These are phyloP conservation scores for Kwoniella sp. DNA, from an alignment of 768 basidiomycete genomes.

Conservation along the genomic window DNA sequence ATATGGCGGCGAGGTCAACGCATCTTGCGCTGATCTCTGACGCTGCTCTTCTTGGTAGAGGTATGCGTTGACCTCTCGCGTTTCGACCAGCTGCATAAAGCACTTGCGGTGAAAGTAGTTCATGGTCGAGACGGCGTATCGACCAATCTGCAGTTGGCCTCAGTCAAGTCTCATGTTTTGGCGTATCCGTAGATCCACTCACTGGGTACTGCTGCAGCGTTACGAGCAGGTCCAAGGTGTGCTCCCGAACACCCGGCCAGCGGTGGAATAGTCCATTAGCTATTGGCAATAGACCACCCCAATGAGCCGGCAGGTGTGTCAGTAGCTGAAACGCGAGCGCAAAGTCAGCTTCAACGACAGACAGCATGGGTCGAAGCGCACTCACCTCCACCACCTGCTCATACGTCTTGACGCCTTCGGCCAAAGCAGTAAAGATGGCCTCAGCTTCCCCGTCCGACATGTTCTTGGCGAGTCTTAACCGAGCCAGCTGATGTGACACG, in stretches of 20 bases:
- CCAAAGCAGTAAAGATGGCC: slow-evolving; percentile 68
- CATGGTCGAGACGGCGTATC: slow-evolving; percentile 32
- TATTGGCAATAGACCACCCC: slow-evolving; percentile 76
- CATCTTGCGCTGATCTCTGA: no score
- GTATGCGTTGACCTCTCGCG: slow-evolving; percentile 11
- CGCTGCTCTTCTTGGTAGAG: no score
- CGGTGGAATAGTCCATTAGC: slow-evolving; percentile 91
- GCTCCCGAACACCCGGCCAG: slow-evolving; percentile 66
- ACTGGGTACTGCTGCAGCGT: slow-evolving; percentile 73
- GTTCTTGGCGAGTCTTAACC: slow-evolving; percentile 68
- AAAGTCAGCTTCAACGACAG: background rate
- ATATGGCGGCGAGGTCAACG: background rate
- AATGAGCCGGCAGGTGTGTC: slow-evolving; percentile 66
- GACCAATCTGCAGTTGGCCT: slow-evolving; percentile 25
- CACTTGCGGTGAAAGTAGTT: slow-evolving; percentile 41
- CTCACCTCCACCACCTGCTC: slow-evolving; percentile 84
- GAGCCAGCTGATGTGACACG: slow-evolving; percentile 74
- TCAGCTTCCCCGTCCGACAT: slow-evolving; percentile 70
- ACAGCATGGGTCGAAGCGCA: background rate
- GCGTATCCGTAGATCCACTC: slow-evolving; percentile 48
- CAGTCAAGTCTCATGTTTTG: background rate
- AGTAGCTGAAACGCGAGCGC: slow-evolving; percentile 60
- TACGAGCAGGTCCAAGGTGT: slow-evolving; percentile 78
- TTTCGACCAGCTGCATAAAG: slow-evolving; percentile 25
- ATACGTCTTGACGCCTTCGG: slow-evolving; percentile 68